Percentiles rank a stretch among this genome's conserved stretches.
These are phyloP conservation scores for Diaporthe caulivora DNA, from an alignment of 2,329 filamentous ascomycete species.

Conservation along the genomic window DNA sequence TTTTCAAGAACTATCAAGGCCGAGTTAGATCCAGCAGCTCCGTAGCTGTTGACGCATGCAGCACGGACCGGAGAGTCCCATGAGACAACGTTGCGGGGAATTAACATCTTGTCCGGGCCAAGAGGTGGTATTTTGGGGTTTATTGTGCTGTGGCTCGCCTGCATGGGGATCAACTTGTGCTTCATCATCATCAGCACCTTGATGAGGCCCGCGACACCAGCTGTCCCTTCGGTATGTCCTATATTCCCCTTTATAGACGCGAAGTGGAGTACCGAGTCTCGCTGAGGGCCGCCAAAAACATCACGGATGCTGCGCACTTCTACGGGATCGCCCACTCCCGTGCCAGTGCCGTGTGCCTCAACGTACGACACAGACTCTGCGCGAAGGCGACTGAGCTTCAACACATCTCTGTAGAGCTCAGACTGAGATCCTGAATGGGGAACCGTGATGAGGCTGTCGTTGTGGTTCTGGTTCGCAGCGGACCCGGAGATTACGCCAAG, in stretches of 20 bases:
- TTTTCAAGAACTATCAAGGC: neutral
- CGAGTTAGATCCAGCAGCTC: constrained; percentile 44
- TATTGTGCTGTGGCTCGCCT: constrained; percentile 49
- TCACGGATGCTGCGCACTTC: constrained; percentile 50
- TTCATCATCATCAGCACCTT: constrained; percentile 50
- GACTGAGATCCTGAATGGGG: constrained; percentile 45
- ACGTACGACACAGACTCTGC: constrained; percentile 47
- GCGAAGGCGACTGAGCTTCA: constrained; percentile 42
- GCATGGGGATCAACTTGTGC: constrained; percentile 46
- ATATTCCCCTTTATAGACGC: constrained; percentile 29
- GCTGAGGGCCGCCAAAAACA: constrained; percentile 41
- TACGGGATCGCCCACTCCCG: constrained; percentile 53
- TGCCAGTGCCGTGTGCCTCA: constrained; percentile 59
- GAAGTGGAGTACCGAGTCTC: neutral
- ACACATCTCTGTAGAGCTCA: constrained; percentile 48
- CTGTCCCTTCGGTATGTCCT: constrained; percentile 19
- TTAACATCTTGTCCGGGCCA: constrained; percentile 44
- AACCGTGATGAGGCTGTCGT: constrained; percentile 45
- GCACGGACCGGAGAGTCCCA: constrained; percentile 42
- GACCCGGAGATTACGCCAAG: constrained; percentile 54
- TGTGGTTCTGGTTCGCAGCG: constrained; percentile 56
- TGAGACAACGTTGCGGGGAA: constrained; percentile 37
- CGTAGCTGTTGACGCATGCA: constrained; percentile 52
- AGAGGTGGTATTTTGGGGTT: constrained; percentile 32
- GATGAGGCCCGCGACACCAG: constrained; percentile 43